Percentiles rank a stretch among this genome's conserved stretches.
Conservation (phyloP, 768 basidiomycete genomes). For the Pleurotus tuber-regium region DNA sequence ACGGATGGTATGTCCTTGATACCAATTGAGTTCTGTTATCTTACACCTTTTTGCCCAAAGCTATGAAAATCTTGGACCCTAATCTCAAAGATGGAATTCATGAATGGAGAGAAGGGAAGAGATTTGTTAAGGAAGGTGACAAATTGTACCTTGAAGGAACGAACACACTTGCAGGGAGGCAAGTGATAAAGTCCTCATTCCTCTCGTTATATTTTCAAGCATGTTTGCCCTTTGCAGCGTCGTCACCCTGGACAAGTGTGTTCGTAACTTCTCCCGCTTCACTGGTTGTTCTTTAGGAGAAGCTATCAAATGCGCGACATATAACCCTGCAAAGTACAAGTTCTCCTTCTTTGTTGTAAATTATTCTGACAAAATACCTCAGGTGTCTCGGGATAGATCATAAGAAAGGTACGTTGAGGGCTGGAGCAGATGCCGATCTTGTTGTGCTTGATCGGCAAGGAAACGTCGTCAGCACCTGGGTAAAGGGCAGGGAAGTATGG, state of each 20-base stretch:
- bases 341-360: constrained; percentile 2
- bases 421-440: constrained; percentile 87
- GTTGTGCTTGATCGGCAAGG: constrained; percentile 72
- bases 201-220: background rate
- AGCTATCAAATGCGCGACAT: constrained; percentile 84
- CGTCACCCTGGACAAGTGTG: constrained; percentile 79
- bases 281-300: constrained; percentile 82
- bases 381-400: constrained; percentile 79
- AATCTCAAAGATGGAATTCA: constrained; percentile 80
- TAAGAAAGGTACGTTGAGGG: constrained; percentile 75
- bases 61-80: constrained; percentile 86
- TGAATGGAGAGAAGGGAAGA: constrained; percentile 83
- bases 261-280: constrained; percentile 82
- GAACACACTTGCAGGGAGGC: constrained; percentile 88
- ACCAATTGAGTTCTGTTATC: background rate
- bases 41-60: constrained; percentile 31
- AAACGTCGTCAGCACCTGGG: constrained; percentile 69
- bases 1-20: constrained; percentile 67
- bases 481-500: constrained; percentile 76
- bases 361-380: constrained; percentile 4
- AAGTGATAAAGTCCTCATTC: constrained; percentile 16
- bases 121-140: constrained; percentile 78
- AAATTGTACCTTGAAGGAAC: constrained; percentile 84
- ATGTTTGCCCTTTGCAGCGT: constrained; percentile 42
- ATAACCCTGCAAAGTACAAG: constrained; percentile 79